Evolutionary conservation across 345 rosid genomes (phyloP), one percentile per base, ranked within the genome.

Genomic region (Eucalyptus urophylla): DNA sequence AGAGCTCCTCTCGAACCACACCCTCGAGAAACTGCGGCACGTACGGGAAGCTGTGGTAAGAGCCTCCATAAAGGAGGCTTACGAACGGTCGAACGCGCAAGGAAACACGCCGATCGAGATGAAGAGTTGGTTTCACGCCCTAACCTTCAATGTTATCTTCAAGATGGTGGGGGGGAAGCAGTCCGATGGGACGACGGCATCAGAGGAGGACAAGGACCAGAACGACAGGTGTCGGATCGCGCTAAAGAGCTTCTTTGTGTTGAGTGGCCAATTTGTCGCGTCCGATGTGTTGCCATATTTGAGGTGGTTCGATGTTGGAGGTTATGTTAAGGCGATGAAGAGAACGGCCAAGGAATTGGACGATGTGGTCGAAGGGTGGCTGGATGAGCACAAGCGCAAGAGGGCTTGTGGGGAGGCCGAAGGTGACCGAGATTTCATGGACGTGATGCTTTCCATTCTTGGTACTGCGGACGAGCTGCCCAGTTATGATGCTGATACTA

Each of bases 261-360:
- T 96, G 83, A 88, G 89, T 11, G 98, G 97, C 4, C 80, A 89
- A 24, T 95, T 94, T 89, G 92, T 94, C 15, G 83, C 92, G 44
- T 93, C 96, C 1, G 98, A 97, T 90, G 95, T 95, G 14, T 60
- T 96, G 86, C 97, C 97, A 4, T 90, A 60, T 86, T 88, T 95
- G 33, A 33, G 97, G 88, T 95, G 95, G 97, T 86, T 95, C 80
- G 97, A 95, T 86, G 17, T 92, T 25, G 92, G 90, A 88, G 98
- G 98, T 8, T 89, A 91, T 90, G 95, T 92, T 88, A 95, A 33
- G 92, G 93, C 91, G 54, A 97, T 96, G 97, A 97, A 93, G 93
- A 89, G 90, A 93, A 93, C 95, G 9, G 96, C 90, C 11, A 90
- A 89, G 89, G 92, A 94, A 19, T 47, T 94, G 54, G 95, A 94